Base-by-base conservation (phyloP, 768 basidiomycete genomes). In the Hypholoma fasciculare region DNA sequence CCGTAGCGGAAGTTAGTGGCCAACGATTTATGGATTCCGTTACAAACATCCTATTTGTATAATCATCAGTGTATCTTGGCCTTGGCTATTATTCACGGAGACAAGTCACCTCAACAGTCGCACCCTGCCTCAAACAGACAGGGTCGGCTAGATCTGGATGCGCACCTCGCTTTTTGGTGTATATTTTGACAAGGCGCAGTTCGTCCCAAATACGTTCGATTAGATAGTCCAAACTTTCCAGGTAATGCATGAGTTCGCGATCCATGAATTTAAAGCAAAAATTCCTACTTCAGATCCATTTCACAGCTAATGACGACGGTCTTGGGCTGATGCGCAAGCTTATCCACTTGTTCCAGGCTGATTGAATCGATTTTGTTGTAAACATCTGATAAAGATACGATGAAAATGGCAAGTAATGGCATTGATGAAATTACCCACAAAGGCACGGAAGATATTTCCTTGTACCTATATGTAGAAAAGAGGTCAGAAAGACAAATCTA, bases 251-350 rank as follows among this genome's bases (percentile, higher is more conserved):
- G n/a, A 60, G 49, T 48, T 53, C 20, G 46, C 26, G 36, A 13
- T n/a, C 17, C 42, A 43, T 50, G 11, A 14, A 39, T 9, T 44
- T 26, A 51, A 46, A 17, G 49, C 50, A 49, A 48, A 46, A 19
- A 52, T 44, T 80, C 1, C 57, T 64, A 93, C 91, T 97, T 97
- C 49, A 99, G 78, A 68, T 87, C 88, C 82, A 97, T 82, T 74
- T 98, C 96, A 72, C 96, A 98, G 65, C 92, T 94, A 69, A 98
- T 98, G 39, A 98, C 95, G n/a, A 96, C 83, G 0, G 92, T 88
- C 67, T 90, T 82, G 12, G 90, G 88, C 63, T 90, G 83, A 44
- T 89, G 82, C 36, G 94, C 92, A 30, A 95, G 74, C 59, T 90
- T 90, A 71, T 96, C 87, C 59, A 96, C 80, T 63, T 86, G 86